Evolutionary conservation across 164 flowering plant species (phyloP).

Genomic region (Aristolochia fimbriata): DNA sequence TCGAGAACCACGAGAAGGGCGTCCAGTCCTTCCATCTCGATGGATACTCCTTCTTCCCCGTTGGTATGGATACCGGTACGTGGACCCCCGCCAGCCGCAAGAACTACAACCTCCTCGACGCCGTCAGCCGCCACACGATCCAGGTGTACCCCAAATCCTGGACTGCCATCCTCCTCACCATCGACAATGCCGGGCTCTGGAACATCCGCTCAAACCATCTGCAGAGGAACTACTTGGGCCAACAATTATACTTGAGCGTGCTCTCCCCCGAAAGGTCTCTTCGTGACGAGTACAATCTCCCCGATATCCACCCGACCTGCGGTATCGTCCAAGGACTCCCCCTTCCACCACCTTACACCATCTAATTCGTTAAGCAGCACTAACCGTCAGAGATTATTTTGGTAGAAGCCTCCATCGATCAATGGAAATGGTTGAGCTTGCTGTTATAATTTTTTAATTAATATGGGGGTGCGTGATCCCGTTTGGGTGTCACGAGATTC

Average conservation of each 20-base stretch:
- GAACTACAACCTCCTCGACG: constrained; percentile 40
- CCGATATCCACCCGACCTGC: constrained; percentile 18
- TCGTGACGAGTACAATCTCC: constrained; percentile 35
- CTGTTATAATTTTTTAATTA: no score
- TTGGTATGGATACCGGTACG: constrained; percentile 34
- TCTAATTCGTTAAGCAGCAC: no score
- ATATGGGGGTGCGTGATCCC: no score
- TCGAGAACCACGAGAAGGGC: constrained; percentile 41
- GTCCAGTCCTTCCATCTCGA: constrained; percentile 34
- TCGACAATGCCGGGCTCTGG: constrained; percentile 53
- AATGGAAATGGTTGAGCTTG: no score
- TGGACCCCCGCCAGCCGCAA: constrained; percentile 40
- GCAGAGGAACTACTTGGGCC: constrained; percentile 38
- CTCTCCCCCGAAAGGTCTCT: constrained; percentile 32
- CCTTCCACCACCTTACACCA: constrained; percentile 26
- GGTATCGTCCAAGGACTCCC: constrained; percentile 31
- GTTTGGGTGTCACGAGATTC: no score
- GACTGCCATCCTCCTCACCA: constrained; percentile 39
- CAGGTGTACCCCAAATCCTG: constrained; percentile 43
- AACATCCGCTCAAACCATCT: constrained; percentile 21
- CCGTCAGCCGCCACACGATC: constrained; percentile 37
- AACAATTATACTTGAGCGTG: constrained; percentile 37
- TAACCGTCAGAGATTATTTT: no score
- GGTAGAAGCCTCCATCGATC: no score
- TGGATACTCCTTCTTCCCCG: constrained; percentile 45